These are phyloP conservation scores for Candida stauntonica DNA, from an alignment of 805 yeast genomes.

Conservation along the genomic window DNA sequence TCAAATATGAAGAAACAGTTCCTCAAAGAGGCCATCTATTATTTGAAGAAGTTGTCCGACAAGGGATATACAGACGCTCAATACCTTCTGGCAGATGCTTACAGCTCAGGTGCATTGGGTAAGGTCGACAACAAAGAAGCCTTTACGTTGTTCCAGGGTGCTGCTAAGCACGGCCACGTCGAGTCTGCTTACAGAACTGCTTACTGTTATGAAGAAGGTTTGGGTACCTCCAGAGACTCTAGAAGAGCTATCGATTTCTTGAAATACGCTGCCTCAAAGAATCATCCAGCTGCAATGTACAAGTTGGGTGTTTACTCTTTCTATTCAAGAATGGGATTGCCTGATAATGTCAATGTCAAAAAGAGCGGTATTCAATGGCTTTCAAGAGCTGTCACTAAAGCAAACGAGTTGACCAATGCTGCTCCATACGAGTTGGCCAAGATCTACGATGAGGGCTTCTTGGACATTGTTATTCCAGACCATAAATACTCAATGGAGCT, in stretches of 20 bases:
- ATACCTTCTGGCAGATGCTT: conserved; percentile 86
- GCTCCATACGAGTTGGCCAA: conserved; percentile 92
- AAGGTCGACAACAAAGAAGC: conserved; percentile 77
- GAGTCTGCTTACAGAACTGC: conserved; percentile 92
- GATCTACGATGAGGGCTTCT: conserved; percentile 77
- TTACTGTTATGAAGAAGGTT: conserved; percentile 87
- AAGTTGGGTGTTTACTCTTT: conserved; percentile 85
- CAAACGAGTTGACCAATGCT: conserved; percentile 80
- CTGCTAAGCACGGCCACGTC: conserved; percentile 90
- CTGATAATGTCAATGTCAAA: conserved; percentile 61
- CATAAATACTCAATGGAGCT: conserved; percentile 78
- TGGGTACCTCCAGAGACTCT: conserved; percentile 87
- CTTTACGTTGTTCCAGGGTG: conserved; percentile 70
- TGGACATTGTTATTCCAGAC: conserved; percentile 84
- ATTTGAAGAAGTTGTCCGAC: conserved; percentile 66
- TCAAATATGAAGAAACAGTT: conserved; percentile 46
- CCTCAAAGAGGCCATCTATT: conserved; percentile 70
- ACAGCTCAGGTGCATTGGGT: conserved; percentile 79
- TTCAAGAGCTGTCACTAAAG: conserved; percentile 77
- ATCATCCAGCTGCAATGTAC: conserved; percentile 96
- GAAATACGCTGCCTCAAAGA: conserved; percentile 82
- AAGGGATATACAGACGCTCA: conserved; percentile 89
- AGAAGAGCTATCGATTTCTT: conserved; percentile 79
- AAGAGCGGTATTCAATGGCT: conserved; percentile 92
- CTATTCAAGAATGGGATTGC: conserved; percentile 78